phyloP scores from a whole-genome alignment of 345 rosid genomes.

The Eucalyptus grandis region DNA sequence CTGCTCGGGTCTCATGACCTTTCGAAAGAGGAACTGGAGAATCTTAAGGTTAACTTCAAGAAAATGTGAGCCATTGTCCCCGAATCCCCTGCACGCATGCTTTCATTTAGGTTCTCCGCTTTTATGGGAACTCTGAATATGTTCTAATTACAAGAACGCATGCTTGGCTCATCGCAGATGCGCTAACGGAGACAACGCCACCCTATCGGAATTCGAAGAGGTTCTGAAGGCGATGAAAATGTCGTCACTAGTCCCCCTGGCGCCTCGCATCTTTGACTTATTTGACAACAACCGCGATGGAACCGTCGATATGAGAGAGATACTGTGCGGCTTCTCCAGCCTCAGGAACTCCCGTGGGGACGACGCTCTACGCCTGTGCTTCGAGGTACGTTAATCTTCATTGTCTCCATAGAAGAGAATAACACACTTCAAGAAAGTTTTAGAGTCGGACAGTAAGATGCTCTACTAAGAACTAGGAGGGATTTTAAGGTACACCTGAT shows the following conservation, averaged over 20 bases:
- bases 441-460: neutral
- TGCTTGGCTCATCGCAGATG: slow-evolving; percentile 20
- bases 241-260: slow-evolving; percentile 43
- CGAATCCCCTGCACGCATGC: neutral
- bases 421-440: neutral
- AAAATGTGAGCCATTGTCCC: slow-evolving; percentile 18
- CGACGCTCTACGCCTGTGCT: slow-evolving; percentile 54
- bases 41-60: slow-evolving; percentile 32
- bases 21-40: slow-evolving; percentile 30
- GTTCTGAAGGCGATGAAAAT: slow-evolving; percentile 60
- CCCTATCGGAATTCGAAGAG: slow-evolving; percentile 45
- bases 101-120: neutral
- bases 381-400: slow-evolving; percentile 19
- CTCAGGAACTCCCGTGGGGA: slow-evolving; percentile 54
- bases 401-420: neutral
- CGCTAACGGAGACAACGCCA: slow-evolving; percentile 54
- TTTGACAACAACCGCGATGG: slow-evolving; percentile 61
- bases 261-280: slow-evolving; percentile 45
- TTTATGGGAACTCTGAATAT: neutral
- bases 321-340: slow-evolving; percentile 57
- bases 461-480: neutral
- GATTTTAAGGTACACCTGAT: neutral
- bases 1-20: slow-evolving; percentile 53
- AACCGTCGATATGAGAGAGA: slow-evolving; percentile 57
- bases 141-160: neutral